These are phyloP conservation scores for Rhamnella rubrinervis DNA, from an alignment of 331 rosid genomes.

Conservation along the genomic window DNA sequence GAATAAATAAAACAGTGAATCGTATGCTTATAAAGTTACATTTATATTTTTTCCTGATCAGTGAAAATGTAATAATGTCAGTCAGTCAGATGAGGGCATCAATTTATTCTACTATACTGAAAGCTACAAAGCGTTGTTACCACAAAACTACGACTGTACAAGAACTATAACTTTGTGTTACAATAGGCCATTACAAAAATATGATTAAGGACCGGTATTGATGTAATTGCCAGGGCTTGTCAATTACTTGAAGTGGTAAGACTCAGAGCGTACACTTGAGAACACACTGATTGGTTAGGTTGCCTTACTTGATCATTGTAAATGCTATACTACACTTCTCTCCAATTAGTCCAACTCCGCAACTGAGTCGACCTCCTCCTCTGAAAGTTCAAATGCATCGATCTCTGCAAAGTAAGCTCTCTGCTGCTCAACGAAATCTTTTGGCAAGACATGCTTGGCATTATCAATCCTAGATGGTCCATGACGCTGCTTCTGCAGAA, in stretches of 20 bases:
- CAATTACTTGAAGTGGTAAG: background rate
- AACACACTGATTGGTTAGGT: background rate
- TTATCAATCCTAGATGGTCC: background rate
- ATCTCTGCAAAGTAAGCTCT: conserved; percentile 51
- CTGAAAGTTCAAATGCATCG: conserved; percentile 48
- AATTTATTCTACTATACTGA: background rate
- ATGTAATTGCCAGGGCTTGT: background rate
- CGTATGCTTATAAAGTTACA: too few species aligned
- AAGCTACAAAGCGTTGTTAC: background rate
- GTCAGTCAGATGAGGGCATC: background rate
- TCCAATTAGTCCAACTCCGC: conserved; percentile 30
- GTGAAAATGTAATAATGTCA: background rate
- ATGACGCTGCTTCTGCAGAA: conserved; percentile 33
- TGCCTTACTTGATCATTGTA: conserved; percentile 8
- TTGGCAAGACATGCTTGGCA: conserved; percentile 19
- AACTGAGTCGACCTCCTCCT: conserved; percentile 41
- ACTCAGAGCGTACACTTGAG: background rate
- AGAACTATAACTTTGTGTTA: background rate
- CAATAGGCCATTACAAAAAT: background rate
- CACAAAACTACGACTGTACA: conserved; percentile 12
- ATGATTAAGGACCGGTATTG: conserved; percentile 1
- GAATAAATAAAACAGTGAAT: too few species aligned
- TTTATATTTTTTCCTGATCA: background rate
- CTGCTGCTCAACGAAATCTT: conserved; percentile 40
- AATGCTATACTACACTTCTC: background rate